A percentile compares a stretch with the other conserved stretches of the same genome.
Evolutionary conservation across 805 yeast genomes (phyloP).

Genomic region (Cephaloascus albidus): DNA sequence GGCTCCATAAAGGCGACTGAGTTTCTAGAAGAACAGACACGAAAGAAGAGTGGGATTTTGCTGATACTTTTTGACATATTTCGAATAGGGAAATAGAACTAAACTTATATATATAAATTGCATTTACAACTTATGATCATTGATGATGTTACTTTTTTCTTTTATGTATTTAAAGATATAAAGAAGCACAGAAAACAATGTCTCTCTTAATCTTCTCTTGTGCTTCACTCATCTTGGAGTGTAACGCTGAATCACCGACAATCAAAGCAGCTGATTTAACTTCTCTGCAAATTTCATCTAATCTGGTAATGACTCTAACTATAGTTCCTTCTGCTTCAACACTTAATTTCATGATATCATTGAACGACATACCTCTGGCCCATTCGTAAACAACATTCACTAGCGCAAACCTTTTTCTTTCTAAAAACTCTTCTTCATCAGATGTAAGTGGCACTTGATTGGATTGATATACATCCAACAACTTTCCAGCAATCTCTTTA

Average conservation of each 20-base stretch:
- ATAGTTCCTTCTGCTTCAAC: constrained; percentile 94
- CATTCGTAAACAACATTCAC: constrained; percentile 95
- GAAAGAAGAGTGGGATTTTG: too few relatives aligned
- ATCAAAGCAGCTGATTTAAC: constrained; percentile 90
- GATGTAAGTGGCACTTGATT: constrained; percentile 69
- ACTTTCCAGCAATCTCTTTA: constrained; percentile 55
- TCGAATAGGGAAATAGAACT: too few relatives aligned
- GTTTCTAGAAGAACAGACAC: too few relatives aligned
- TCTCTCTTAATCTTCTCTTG: constrained; percentile 95
- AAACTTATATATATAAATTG: too few relatives aligned
- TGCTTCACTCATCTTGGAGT: constrained; percentile 82
- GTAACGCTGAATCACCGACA: constrained; percentile 87
- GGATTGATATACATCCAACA: constrained; percentile 51
- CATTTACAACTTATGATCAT: too few relatives aligned
- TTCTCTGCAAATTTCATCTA: constrained; percentile 93
- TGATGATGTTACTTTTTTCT: too few relatives aligned
- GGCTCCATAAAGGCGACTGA: too few relatives aligned
- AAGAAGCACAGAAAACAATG: constrained; percentile 93
- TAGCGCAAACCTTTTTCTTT: constrained; percentile 78
- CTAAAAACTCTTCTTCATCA: constrained; percentile 81
- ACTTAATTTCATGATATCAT: constrained; percentile 82
- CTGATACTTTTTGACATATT: too few relatives aligned
- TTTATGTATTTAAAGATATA: constrained; percentile 66
- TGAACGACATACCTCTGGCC: constrained; percentile 92
- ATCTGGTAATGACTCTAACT: constrained; percentile 87